Evolutionary conservation across 2,329 filamentous ascomycete genomes (phyloP).

Genomic region (Aspergillus tubingensis): DNA sequence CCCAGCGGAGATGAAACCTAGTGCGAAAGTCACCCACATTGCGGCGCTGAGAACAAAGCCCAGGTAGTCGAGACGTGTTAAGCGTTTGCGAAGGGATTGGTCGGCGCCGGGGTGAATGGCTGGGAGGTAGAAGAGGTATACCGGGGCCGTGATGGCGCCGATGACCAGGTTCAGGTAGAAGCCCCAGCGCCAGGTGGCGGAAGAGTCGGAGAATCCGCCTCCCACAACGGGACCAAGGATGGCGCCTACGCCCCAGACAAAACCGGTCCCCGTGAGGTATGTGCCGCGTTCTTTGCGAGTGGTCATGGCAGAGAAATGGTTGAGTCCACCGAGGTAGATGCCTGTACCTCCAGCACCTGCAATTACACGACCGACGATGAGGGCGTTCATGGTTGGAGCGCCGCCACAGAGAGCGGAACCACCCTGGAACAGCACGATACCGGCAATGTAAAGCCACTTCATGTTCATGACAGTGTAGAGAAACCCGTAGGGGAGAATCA

Average conservation of each 20-base stretch:
- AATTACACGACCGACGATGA: conserved; percentile 47
- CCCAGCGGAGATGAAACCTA: conserved; percentile 57
- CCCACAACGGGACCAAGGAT: conserved; percentile 16
- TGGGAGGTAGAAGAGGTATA: conserved; percentile 51
- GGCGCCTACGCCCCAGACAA: conserved; percentile 10
- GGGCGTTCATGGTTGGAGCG: conserved; percentile 45
- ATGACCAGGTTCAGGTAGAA: conserved; percentile 62
- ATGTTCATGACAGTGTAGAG: conserved; percentile 42
- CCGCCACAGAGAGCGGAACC: conserved; percentile 44
- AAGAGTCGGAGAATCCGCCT: conserved; percentile 15
- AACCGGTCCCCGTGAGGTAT: conserved; percentile 5
- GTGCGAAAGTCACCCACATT: conserved; percentile 42
- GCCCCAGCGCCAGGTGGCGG: conserved; percentile 36
- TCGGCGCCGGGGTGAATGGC: conserved; percentile 26
- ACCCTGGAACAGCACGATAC: conserved; percentile 27
- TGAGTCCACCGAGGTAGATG: conserved; percentile 25
- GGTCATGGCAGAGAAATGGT: conserved; percentile 9
- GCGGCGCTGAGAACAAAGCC: conserved; percentile 50
- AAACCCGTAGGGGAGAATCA: conserved; percentile 37
- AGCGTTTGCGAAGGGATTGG: conserved; percentile 21
- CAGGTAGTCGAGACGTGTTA: conserved; percentile 48
- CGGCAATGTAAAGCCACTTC: conserved; percentile 43
- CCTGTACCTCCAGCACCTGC: conserved; percentile 33
- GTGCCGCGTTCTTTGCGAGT: background rate
- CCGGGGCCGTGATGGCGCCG: conserved; percentile 46